Conservation (phyloP, 1,139 yeast species). For the Nakaseomyces bracarensis region DNA sequence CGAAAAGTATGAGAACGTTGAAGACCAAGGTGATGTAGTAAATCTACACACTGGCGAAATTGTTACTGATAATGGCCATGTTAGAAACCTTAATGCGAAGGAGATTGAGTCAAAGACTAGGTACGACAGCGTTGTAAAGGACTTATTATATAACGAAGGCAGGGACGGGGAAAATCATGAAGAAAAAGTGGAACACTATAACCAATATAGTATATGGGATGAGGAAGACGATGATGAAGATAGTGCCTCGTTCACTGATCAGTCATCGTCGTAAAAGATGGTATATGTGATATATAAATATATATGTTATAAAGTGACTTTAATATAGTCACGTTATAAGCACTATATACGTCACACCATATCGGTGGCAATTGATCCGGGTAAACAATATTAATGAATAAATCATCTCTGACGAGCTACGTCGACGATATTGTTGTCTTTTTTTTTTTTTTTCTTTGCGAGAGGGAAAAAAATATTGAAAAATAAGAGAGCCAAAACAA, state of each 20-base stretch:
- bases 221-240: conserved; percentile 14
- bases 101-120: conserved; percentile 10
- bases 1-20: conserved; percentile 44
- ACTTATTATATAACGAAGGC: conserved; percentile 13
- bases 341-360: no score
- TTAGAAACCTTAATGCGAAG: conserved; percentile 29
- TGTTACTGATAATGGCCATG: conserved; percentile 56
- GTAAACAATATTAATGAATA: background rate
- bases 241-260: conserved; percentile 7
- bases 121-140: conserved; percentile 20
- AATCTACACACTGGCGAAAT: conserved; percentile 55
- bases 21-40: conserved; percentile 58
- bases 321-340: no score
- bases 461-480: conserved; percentile 1
- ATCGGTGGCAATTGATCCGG: conserved; percentile 1
- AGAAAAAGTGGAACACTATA: conserved; percentile 7
- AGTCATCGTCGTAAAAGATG: conserved; percentile 7
- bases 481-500: conserved; percentile 1
- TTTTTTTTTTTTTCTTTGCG: background rate
- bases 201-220: conserved; percentile 11
- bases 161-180: no score
- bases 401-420: no score
- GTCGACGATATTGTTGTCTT: conserved; percentile 1
- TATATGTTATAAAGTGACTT: background rate
- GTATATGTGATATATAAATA: background rate